phyloP scores from a whole-genome alignment of 352 stramenopile genomes.

The Globisporangium mamillatum region DNA sequence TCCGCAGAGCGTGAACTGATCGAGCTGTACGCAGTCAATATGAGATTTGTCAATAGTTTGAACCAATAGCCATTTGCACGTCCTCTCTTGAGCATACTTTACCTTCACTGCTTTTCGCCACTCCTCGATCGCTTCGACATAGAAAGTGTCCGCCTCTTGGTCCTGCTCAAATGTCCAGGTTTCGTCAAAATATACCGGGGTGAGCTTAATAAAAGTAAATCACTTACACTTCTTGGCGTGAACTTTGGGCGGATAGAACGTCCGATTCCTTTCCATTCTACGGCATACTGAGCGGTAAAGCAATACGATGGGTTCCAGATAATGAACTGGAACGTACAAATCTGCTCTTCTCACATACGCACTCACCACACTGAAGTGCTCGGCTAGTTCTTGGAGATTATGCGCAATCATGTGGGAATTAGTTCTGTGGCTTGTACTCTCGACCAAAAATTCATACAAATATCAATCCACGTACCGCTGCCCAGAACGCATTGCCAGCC shows the following conservation, averaged over 20 bases:
- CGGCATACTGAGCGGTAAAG: not conserved
- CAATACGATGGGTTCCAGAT: too few relatives aligned
- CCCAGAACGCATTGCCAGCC: conserved; percentile 28
- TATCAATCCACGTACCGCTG: conserved; percentile 14
- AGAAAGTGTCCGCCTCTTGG: conserved; percentile 9
- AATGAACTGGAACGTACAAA: not conserved
- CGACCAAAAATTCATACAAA: not conserved
- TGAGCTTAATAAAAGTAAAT: too few relatives aligned
- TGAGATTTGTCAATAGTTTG: not conserved
- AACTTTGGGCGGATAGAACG: conserved; percentile 6
- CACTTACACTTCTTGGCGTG: conserved; percentile 3
- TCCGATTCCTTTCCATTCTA: conserved; percentile 12
- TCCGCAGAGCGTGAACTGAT: conserved; percentile 10
- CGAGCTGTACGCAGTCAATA: conserved; percentile 1
- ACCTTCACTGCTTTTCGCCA: conserved; percentile 11
- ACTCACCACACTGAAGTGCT: conserved; percentile 8
- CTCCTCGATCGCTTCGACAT: conserved; percentile 7
- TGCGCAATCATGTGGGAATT: not conserved
- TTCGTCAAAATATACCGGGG: not conserved
- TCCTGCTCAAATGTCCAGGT: not conserved
- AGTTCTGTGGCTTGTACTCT: not conserved
- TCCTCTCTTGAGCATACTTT: too few relatives aligned
- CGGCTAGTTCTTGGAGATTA: conserved; percentile 6
- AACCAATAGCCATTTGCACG: too few relatives aligned
- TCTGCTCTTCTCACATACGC: too few relatives aligned